Conservation (phyloP, 208 protist genomes). For the Crithidia fasciculata region DNA sequence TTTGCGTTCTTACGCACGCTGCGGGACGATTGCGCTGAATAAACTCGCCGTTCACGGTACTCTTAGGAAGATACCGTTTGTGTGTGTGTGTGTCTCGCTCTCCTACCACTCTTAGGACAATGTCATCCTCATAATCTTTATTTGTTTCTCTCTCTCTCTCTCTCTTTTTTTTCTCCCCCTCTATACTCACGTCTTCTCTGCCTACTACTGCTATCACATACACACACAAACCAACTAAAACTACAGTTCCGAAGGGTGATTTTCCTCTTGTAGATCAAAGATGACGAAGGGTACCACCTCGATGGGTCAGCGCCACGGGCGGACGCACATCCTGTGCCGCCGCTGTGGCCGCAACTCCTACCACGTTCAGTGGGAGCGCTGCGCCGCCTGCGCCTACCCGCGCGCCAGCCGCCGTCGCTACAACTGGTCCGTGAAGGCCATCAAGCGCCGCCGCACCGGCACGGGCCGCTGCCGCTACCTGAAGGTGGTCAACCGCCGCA, state of each 20-base stretch:
- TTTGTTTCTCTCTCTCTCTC: not conserved
- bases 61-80: no score
- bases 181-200: not conserved
- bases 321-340: slow-evolving; percentile 97
- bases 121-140: no score
- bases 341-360: slow-evolving; percentile 97
- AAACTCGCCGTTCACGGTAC: no score
- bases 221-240: not conserved
- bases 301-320: slow-evolving; percentile 90
- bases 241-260: slow-evolving; percentile 18
- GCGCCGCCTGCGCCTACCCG: slow-evolving; percentile 98
- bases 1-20: no score
- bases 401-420: slow-evolving; percentile 95
- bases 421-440: slow-evolving; percentile 98
- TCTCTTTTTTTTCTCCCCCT: not conserved
- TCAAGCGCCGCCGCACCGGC: slow-evolving; percentile 98
- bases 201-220: no score
- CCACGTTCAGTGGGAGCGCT: slow-evolving; percentile 98
- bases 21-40: no score
- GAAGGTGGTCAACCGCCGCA: slow-evolving; percentile 95
- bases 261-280: slow-evolving; percentile 29
- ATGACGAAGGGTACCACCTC: slow-evolving; percentile 90
- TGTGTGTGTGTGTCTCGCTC: no score
- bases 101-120: no score
- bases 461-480: slow-evolving; percentile 98